Evolutionary conservation across 345 rosid genomes (phyloP), one percentile per base, ranked within the genome.

Genomic region (Arabidopsis suecica): DNA sequence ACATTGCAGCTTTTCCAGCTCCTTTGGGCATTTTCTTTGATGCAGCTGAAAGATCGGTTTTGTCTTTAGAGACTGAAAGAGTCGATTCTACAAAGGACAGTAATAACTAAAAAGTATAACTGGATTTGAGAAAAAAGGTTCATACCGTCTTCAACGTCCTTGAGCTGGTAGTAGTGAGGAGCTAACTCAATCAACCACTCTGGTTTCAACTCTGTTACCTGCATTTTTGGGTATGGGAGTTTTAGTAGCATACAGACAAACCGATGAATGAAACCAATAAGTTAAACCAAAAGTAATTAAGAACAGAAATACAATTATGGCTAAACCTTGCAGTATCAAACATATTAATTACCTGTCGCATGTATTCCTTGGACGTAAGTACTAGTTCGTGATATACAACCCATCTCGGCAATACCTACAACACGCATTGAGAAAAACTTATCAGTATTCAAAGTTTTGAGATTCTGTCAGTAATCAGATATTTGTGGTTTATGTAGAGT

Each of bases 181-280:
- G 97, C 98, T 79, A 93, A 88, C 83, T 96, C 99, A 54, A 93
- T 90, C 82, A 96, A 84, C 98, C 99, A 96, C 45, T 96, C 99
- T 5, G 99, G 99, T 80, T 91, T 96, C 74, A 93, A 88, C 75
- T 96, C 98, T 11, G 97, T 89, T 37, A 91, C 96, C 98, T 95
- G 85, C 55, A 14, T 36, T 77, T 63, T 54, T 1, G 7, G 50
- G 7, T 61, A 25, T 37, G 10, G 9, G 23, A 3, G 25, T 32
- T 59, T 50, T 22, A 16, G 18, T 60, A 70, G 37, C 58, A 69
- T 77, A 33, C 37, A 77, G 74, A 5, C 33, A 73, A 51, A 30
- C 11, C 9, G 5, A 69, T 41, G 28, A 49, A 61, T 20, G 68
- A 78, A 71, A 56, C 53, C 59, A 73, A 57, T 1, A 36, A 47